A percentile compares a stretch with the other conserved stretches of the same genome.
Conservation (phyloP, 148 eudicot genomes). For the Polygonum maritimum region DNA sequence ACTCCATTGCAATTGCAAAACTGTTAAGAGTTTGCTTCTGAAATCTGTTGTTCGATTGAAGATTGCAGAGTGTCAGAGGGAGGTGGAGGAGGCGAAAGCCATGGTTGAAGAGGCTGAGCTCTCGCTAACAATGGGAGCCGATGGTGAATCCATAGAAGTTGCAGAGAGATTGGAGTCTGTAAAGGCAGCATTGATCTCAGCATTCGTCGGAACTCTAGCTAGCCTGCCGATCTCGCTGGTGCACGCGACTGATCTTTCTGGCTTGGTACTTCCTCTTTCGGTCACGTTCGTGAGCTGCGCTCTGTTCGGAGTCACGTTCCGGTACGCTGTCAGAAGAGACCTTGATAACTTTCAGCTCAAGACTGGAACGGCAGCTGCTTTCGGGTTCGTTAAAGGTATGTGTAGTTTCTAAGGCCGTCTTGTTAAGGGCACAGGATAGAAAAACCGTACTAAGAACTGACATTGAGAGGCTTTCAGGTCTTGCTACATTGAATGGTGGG, state of each 20-base stretch:
- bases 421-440: too few relatives aligned
- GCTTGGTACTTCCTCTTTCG: constrained; percentile 54
- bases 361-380: constrained; percentile 79
- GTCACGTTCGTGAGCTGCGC: constrained; percentile 76
- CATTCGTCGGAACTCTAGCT: constrained; percentile 63
- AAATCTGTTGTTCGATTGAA: constrained; percentile 16
- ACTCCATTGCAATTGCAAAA: not conserved
- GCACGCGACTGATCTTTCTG: constrained; percentile 25
- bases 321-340: constrained; percentile 84
- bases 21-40: not conserved
- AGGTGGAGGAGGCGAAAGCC: constrained; percentile 64
- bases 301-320: constrained; percentile 72
- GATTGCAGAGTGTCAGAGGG: constrained; percentile 93
- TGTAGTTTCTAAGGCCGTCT: not conserved
- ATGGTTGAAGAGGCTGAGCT: constrained; percentile 80
- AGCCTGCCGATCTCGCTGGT: constrained; percentile 54
- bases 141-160: not conserved
- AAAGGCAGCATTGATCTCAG: constrained; percentile 69
- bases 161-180: constrained; percentile 71
- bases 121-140: constrained; percentile 29
- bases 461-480: constrained; percentile 37
- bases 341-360: constrained; percentile 83
- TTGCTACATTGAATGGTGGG: constrained; percentile 62
- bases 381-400: constrained; percentile 84
- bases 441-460: not conserved